These are phyloP conservation scores for Lyophyllum atratum DNA, from an alignment of 768 basidiomycete species.

Conservation along the genomic window DNA sequence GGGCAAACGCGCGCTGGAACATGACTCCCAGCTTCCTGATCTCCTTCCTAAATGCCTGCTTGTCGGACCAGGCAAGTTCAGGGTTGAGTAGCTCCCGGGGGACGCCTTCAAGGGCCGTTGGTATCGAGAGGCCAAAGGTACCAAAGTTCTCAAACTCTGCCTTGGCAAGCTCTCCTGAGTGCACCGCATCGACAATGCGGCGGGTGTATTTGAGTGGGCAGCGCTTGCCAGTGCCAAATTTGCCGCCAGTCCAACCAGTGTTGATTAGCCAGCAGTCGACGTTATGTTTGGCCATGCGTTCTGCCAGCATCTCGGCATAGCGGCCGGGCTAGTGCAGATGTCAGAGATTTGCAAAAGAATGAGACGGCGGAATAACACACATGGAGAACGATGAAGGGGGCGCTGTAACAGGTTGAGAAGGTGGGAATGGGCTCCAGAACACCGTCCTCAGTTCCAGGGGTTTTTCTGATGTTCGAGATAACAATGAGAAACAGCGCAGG, in stretches of 20 bases:
- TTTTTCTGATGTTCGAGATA: slow-evolving; percentile 61
- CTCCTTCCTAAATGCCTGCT: slow-evolving; percentile 88
- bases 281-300: slow-evolving; percentile 86
- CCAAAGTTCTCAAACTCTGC: slow-evolving; percentile 85
- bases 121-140: slow-evolving; percentile 84
- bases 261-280: slow-evolving; percentile 99
- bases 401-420: slow-evolving; percentile 98
- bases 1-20: slow-evolving; percentile 92
- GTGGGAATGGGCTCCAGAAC: slow-evolving; percentile 98
- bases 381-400: slow-evolving; percentile 99
- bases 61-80: slow-evolving; percentile 81
- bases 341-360: background rate
- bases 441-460: slow-evolving; percentile 98
- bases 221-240: slow-evolving; percentile 88
- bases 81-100: slow-evolving; percentile 93
- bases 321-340: slow-evolving; percentile 66
- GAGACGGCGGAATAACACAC: slow-evolving; percentile 38
- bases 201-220: slow-evolving; percentile 97
- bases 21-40: slow-evolving; percentile 86
- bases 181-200: slow-evolving; percentile 95
- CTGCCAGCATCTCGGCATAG: slow-evolving; percentile 96
- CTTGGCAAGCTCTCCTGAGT: slow-evolving; percentile 87
- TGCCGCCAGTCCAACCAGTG: slow-evolving; percentile 96
- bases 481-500: slow-evolving; percentile 5
- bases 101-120: slow-evolving; percentile 81